Evolutionary conservation across 192 early-diverging fungal species (phyloP).

Genomic region (Coemansia sp.): DNA sequence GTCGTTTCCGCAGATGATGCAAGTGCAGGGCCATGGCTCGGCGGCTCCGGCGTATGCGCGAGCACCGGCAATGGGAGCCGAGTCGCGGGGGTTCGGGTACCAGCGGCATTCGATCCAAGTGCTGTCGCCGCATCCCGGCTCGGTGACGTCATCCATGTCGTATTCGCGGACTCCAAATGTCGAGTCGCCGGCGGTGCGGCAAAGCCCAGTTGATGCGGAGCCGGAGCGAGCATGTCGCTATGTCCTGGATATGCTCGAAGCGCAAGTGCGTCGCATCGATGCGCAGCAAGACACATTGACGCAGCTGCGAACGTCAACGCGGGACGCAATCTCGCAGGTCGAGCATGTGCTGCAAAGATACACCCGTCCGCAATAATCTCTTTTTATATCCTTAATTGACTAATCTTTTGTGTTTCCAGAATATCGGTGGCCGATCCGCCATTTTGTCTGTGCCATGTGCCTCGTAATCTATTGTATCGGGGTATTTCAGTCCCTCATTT

Average conservation of each 20-base stretch:
- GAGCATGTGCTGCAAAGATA: slow-evolving; percentile 35
- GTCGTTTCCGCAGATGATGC: slow-evolving; percentile 37
- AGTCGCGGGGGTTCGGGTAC: not conserved
- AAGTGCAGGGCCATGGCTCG: not conserved
- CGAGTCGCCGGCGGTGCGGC: slow-evolving; percentile 5
- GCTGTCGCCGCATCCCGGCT: slow-evolving; percentile 4
- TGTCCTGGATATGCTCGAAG: slow-evolving; percentile 36
- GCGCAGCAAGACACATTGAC: slow-evolving; percentile 36
- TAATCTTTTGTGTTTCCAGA: not conserved
- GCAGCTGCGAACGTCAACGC: slow-evolving; percentile 32
- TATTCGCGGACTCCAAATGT: not conserved
- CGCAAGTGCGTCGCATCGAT: slow-evolving; percentile 38
- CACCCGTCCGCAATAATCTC: slow-evolving; percentile 16
- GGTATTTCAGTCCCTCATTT: too few relatives aligned
- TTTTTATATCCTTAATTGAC: slow-evolving; percentile 5
- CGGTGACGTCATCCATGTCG: not conserved
- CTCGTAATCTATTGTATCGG: too few relatives aligned
- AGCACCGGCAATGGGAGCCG: not conserved
- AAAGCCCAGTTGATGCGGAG: slow-evolving; percentile 12
- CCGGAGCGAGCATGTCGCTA: slow-evolving; percentile 33
- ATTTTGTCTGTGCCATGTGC: not conserved
- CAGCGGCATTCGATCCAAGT: slow-evolving; percentile 19
- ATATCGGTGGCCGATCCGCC: slow-evolving; percentile 2
- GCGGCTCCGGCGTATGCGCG: slow-evolving; percentile 6
- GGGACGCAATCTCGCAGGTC: slow-evolving; percentile 28